Conservation (phyloP, 345 rosid species). For the Eucalyptus curtisii region DNA sequence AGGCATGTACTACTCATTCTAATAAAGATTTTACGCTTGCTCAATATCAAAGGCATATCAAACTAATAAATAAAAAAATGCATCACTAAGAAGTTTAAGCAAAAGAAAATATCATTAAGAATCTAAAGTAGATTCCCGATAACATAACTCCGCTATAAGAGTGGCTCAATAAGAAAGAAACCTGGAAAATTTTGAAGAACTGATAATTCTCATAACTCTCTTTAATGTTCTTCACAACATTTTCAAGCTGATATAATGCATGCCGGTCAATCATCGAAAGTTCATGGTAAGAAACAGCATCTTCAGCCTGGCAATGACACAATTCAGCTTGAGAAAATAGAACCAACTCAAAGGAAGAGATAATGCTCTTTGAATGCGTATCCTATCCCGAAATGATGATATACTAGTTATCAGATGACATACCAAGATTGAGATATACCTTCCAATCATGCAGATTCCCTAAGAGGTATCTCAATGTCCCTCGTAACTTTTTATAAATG, state of each 20-base stretch:
- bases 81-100: no score
- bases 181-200: no score
- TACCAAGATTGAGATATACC: conserved; percentile 24
- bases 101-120: no score
- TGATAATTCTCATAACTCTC: conserved; percentile 71
- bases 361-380: background rate
- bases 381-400: background rate
- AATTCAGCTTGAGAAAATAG: background rate
- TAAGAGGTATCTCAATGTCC: conserved; percentile 82
- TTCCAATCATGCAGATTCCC: conserved; percentile 95
- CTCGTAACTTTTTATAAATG: conserved; percentile 77
- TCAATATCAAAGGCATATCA: no score
- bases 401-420: background rate
- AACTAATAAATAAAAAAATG: no score
- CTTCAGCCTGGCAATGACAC: conserved; percentile 47
- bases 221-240: conserved; percentile 58
- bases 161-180: no score
- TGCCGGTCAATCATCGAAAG: conserved; percentile 85
- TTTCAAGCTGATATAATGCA: conserved; percentile 81
- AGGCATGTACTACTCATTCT: no score
- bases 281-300: conserved; percentile 56
- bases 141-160: no score
- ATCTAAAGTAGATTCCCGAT: no score
- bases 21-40: no score
- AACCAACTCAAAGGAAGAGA: background rate